These are phyloP conservation scores for Hymenoscyphus infarciens DNA, from an alignment of 2,329 filamentous ascomycete species.

Conservation along the genomic window DNA sequence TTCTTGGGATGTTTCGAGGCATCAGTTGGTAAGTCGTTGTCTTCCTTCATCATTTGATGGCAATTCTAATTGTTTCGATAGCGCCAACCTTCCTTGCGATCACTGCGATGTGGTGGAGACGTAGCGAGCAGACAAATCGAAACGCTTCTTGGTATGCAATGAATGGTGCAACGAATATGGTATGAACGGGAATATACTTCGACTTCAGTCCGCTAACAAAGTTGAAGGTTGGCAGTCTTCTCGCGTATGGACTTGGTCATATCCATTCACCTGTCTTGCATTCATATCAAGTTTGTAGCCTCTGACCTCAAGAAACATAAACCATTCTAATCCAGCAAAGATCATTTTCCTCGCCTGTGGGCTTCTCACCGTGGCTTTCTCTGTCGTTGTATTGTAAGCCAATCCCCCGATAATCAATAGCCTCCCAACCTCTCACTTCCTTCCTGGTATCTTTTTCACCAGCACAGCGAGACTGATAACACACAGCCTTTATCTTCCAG, in stretches of 20 bases:
- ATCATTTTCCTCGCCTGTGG: slow-evolving; percentile 55
- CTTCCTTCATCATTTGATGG: background rate
- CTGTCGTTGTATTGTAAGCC: slow-evolving; percentile 39
- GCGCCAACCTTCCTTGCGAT: slow-evolving; percentile 54
- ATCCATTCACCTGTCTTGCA: slow-evolving; percentile 46
- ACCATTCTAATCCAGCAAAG: slow-evolving; percentile 17
- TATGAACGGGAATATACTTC: slow-evolving; percentile 37
- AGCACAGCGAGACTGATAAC: background rate
- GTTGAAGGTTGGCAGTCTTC: slow-evolving; percentile 30
- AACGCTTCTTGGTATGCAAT: slow-evolving; percentile 58
- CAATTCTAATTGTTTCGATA: slow-evolving; percentile 9
- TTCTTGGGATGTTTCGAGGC: slow-evolving; percentile 53
- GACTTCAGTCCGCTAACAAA: background rate
- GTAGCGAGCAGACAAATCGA: slow-evolving; percentile 54
- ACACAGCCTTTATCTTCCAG: slow-evolving; percentile 29
- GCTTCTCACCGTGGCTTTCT: slow-evolving; percentile 46
- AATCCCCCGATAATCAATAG: background rate
- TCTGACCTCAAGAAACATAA: background rate
- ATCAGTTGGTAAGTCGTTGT: slow-evolving; percentile 19
- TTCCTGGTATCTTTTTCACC: background rate
- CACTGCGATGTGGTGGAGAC: slow-evolving; percentile 60
- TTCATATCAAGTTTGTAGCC: slow-evolving; percentile 29
- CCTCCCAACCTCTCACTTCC: background rate
- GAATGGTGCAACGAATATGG: slow-evolving; percentile 49
- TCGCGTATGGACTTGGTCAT: slow-evolving; percentile 48